Base-by-base conservation (phyloP, 2,329 filamentous ascomycete species). In the Albifimbria verrucaria region DNA sequence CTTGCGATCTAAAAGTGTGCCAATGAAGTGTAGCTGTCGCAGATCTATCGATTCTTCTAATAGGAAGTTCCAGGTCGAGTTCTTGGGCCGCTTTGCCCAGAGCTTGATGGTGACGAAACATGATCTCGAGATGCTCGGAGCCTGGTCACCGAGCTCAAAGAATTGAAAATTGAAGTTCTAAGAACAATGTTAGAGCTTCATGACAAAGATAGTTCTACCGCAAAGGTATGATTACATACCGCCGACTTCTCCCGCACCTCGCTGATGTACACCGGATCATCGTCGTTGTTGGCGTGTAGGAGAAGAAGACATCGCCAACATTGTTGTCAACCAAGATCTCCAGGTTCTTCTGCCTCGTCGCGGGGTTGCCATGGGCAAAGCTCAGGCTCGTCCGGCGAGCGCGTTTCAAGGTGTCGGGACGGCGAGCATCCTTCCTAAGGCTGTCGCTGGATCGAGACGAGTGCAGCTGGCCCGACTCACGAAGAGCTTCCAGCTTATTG, bases 291-390 rank as follows among this genome's bases (percentile, higher is more conserved):
- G 45, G 86, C 82, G 68, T 97, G 92, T 49, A 97, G 67, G 90
- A 89, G 69, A 96, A 94, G 78, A 96, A 97, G 17, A 87, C 86
- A 71, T 97, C 89, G n/a, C 87, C 90, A 71, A 94, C 86, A 49
- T 84, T 80, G 61, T 79, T 82, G 50, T 86, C 83, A 24, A 89
- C 83, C 7, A 90, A 81, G 59, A 86, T 80, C 68, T 94, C 89
- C 42, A 96, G 75, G 66, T 86, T 87, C 69, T 85, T 85, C 74
- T 96, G 92, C 51, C 91, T 71, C 23, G 75, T 72, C 3, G 71
- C 56, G 1, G 78, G 77, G 47, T 64, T 80, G 15, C 70, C 69
- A 43, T 74, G 72, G 49, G 73, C 73, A n/a, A 81, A 63, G 44
- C 72, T 78, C 25, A 78, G 72, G 64, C 80, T 82, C 28, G 77